These are phyloP conservation scores for Fusarium dlaminii DNA, from an alignment of 2,329 filamentous ascomycete genomes.

Conservation along the genomic window DNA sequence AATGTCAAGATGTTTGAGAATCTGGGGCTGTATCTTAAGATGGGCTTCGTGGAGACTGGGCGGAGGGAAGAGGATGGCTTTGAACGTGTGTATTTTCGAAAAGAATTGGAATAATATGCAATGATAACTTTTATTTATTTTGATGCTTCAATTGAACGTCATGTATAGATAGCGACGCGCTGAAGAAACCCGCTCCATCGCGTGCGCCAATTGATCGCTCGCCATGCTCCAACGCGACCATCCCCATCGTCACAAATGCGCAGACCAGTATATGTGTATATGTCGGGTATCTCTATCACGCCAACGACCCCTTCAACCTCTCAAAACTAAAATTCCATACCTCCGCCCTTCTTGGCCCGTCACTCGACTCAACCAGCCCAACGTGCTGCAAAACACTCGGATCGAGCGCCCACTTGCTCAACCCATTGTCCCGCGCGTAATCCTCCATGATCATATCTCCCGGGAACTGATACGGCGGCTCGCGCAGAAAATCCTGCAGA, in stretches of 20 bases:
- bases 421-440: constrained; percentile 42
- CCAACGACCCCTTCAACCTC: background rate
- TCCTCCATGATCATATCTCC: constrained; percentile 51
- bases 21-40: constrained; percentile 39
- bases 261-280: background rate
- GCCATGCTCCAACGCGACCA: background rate
- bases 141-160: background rate
- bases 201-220: background rate
- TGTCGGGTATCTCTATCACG: background rate
- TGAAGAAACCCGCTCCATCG: background rate
- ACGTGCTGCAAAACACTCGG: constrained; percentile 52
- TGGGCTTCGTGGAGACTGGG: constrained; percentile 48
- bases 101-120: constrained; percentile 42
- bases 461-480: constrained; percentile 47
- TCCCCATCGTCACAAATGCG: background rate
- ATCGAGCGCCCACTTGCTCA: constrained; percentile 50
- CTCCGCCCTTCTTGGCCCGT: constrained; percentile 40
- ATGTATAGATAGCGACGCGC: background rate
- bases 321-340: constrained; percentile 53
- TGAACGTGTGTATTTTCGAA: constrained; percentile 49
- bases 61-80: constrained; percentile 46
- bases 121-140: background rate
- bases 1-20: constrained; percentile 51
- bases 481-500: constrained; percentile 41
- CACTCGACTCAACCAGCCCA: constrained; percentile 46